Evolutionary conservation across 331 rosid species (phyloP).

Genomic region (Quercus lobata): DNA sequence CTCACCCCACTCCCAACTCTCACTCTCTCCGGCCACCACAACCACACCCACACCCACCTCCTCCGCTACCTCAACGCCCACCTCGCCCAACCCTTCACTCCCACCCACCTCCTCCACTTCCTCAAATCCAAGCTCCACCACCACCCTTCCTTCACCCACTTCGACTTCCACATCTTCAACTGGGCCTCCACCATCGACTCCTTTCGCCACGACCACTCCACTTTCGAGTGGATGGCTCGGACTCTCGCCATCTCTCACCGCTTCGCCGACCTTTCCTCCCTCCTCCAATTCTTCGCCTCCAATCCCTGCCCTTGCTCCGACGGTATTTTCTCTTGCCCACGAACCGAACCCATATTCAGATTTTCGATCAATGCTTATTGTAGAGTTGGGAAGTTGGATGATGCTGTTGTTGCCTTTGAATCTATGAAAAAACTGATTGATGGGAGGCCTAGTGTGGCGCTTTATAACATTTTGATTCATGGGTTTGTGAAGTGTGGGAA

Average conservation of each 20-base stretch:
- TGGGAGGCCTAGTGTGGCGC: slow-evolving; percentile 54
- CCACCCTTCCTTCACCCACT: slow-evolving; percentile 71
- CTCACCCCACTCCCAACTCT: slow-evolving; percentile 34
- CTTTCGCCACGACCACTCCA: slow-evolving; percentile 71
- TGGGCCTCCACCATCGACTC: slow-evolving; percentile 86
- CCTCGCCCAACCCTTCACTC: slow-evolving; percentile 53
- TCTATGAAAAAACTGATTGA: slow-evolving; percentile 64
- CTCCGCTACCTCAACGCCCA: slow-evolving; percentile 58
- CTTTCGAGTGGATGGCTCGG: slow-evolving; percentile 77
- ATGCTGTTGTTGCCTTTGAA: slow-evolving; percentile 54
- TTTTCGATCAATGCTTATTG: slow-evolving; percentile 55
- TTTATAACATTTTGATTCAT: slow-evolving; percentile 63
- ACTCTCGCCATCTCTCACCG: slow-evolving; percentile 60
- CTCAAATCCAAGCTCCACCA: slow-evolving; percentile 75
- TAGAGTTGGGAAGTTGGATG: slow-evolving; percentile 49
- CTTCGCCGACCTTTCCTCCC: slow-evolving; percentile 44
- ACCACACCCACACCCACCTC: slow-evolving; percentile 29
- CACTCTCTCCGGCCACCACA: slow-evolving; percentile 32
- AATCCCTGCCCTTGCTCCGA: slow-evolving; percentile 79
- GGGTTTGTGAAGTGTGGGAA: slow-evolving; percentile 69
- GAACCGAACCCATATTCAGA: slow-evolving; percentile 54
- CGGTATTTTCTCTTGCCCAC: slow-evolving; percentile 76
- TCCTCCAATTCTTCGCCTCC: slow-evolving; percentile 49
- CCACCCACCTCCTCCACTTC: slow-evolving; percentile 63
- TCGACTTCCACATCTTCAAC: slow-evolving; percentile 75